Conservation (phyloP, 192 early-diverging fungal genomes). For the Powellomyces hirtus region DNA sequence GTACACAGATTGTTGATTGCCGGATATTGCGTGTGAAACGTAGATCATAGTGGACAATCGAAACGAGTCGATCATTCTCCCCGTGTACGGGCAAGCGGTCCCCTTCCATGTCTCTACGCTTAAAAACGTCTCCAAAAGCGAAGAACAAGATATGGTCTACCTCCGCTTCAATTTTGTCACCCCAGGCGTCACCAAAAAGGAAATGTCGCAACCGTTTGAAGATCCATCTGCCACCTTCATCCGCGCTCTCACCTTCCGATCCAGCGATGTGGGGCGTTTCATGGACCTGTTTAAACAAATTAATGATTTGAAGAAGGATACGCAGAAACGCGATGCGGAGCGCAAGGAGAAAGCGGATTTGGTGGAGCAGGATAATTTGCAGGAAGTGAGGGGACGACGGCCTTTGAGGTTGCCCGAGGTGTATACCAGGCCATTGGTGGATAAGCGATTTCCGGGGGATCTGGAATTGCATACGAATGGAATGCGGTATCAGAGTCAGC, state of each 20-base stretch:
- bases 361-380: conserved; percentile 88
- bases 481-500: conserved; percentile 80
- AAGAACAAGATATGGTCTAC: conserved; percentile 88
- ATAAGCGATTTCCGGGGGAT: conserved; percentile 92
- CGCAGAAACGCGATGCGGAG: conserved; percentile 90
- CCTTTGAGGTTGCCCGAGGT: conserved; percentile 84
- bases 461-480: conserved; percentile 97
- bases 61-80: conserved; percentile 85
- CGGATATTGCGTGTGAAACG: not conserved
- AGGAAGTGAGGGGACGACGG: conserved; percentile 64
- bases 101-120: conserved; percentile 98
- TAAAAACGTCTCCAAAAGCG: conserved; percentile 90
- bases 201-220: conserved; percentile 74
- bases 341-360: conserved; percentile 94
- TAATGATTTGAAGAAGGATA: conserved; percentile 87
- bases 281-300: conserved; percentile 83
- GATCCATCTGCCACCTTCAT: conserved; percentile 88
- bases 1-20: not conserved
- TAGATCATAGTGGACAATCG: conserved; percentile 88
- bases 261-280: conserved; percentile 78
- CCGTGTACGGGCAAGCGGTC: conserved; percentile 93
- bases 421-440: conserved; percentile 85
- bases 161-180: conserved; percentile 94
- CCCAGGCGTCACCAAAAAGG: conserved; percentile 91
- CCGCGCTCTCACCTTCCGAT: conserved; percentile 87